Evolutionary conservation across 495 filamentous ascomycete genomes (phyloP).

Genomic region (Haplographium delicatum): DNA sequence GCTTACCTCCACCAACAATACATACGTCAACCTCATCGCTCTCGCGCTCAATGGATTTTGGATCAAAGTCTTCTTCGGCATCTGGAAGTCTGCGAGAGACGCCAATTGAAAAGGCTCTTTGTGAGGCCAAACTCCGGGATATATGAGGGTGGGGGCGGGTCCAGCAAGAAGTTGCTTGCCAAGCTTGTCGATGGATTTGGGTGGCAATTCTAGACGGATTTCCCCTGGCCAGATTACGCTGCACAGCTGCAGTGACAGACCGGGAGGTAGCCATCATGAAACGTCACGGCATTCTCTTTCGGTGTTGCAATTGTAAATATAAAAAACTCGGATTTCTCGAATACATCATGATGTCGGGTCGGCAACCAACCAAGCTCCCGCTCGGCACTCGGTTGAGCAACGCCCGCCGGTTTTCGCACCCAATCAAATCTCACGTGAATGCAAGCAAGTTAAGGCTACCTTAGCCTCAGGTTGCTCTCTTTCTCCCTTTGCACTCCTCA

Average conservation of each 20-base stretch:
- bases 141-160: conserved; percentile 15
- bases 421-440: too few species aligned
- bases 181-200: conserved; percentile 4
- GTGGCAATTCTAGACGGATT: conserved; percentile 11
- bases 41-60: conserved; percentile 71
- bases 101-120: conserved; percentile 44
- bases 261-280: conserved; percentile 21
- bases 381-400: not conserved
- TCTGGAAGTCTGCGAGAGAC: conserved; percentile 43
- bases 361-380: not conserved
- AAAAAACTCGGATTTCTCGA: not conserved
- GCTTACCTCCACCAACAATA: conserved; percentile 83
- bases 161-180: conserved; percentile 6
- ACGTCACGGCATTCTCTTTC: conserved; percentile 22
- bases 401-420: conserved; percentile 1
- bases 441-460: too few species aligned
- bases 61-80: conserved; percentile 64
- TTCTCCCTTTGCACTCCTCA: too few species aligned
- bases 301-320: not conserved
- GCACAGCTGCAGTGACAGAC: conserved; percentile 19
- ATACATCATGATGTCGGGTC: not conserved
- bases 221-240: conserved; percentile 16
- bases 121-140: conserved; percentile 5
- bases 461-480: too few species aligned
- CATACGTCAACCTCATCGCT: conserved; percentile 92